Evolutionary conservation across 495 filamentous ascomycete genomes (phyloP).

Genomic region (Penicillium desertorum): DNA sequence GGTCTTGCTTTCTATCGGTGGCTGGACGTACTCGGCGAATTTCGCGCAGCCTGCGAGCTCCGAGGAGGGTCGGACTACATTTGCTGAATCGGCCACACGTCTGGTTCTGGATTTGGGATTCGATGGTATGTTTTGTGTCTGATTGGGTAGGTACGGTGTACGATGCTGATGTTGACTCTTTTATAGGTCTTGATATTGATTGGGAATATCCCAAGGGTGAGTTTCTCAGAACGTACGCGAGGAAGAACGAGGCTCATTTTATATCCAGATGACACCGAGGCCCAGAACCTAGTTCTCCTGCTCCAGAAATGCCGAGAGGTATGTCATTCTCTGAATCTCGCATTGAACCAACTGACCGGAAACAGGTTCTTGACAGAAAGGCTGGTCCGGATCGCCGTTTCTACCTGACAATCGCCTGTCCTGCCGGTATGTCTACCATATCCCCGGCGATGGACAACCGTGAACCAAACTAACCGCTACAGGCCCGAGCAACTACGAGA

Average conservation of each 20-base stretch:
- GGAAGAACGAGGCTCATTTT: conserved; percentile 7
- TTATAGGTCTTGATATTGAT: conserved; percentile 58
- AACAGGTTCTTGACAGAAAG: conserved; percentile 60
- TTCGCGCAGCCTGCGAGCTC: conserved; percentile 68
- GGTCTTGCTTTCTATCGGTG: conserved; percentile 88
- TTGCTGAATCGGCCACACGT: conserved; percentile 67
- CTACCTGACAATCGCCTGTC: conserved; percentile 73
- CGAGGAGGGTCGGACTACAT: conserved; percentile 63
- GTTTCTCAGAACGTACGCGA: background rate
- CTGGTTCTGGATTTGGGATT: conserved; percentile 68
- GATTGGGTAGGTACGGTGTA: background rate
- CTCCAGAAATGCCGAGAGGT: conserved; percentile 63
- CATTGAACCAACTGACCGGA: conserved; percentile 10
- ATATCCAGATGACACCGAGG: conserved; percentile 53
- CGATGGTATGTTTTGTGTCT: conserved; percentile 45
- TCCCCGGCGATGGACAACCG: conserved; percentile 8
- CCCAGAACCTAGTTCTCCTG: conserved; percentile 67
- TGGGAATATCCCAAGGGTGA: conserved; percentile 58
- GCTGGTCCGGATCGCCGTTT: conserved; percentile 59
- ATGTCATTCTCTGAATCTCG: conserved; percentile 2
- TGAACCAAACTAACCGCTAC: background rate
- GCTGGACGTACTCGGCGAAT: conserved; percentile 92
- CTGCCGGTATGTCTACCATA: conserved; percentile 28
- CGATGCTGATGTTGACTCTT: conserved; percentile 15
- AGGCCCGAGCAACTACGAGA: conserved; percentile 62